Evolutionary conservation across 371 early-diverging fungal genomes (phyloP).

Genomic region (Chytridium lagenaria): DNA sequence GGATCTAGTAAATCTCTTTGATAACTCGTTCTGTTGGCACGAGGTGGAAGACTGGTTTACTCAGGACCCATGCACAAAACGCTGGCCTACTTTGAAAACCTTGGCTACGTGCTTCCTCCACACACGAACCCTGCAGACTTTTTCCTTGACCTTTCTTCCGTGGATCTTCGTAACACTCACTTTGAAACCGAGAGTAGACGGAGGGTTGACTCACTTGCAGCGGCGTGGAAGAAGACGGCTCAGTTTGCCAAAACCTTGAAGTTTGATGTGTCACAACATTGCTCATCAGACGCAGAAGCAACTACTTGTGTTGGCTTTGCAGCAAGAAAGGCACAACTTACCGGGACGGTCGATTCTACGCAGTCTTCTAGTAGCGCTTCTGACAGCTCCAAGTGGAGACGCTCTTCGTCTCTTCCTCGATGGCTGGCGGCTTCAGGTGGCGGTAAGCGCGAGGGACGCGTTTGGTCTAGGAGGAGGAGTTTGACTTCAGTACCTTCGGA

Average conservation of each 20-base stretch:
- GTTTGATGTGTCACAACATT: too few species aligned
- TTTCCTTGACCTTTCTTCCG: slow-evolving; percentile 47
- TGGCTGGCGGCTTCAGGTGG: neutral
- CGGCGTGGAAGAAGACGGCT: slow-evolving; percentile 31
- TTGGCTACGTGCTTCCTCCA: slow-evolving; percentile 40
- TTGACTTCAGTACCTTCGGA: neutral
- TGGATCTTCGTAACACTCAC: slow-evolving; percentile 40
- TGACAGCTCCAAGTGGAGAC: too few species aligned
- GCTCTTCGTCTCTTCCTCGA: too few species aligned
- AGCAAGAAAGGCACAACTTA: neutral
- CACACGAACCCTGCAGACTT: slow-evolving; percentile 57
- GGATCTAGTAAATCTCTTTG: slow-evolving; percentile 89
- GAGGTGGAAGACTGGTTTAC: slow-evolving; percentile 80
- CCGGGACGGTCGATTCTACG: neutral
- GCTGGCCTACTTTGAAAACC: slow-evolving; percentile 40
- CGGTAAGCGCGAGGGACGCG: neutral
- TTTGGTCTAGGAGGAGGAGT: neutral
- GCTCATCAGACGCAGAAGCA: neutral
- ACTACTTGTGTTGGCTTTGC: neutral
- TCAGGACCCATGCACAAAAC: slow-evolving; percentile 65
- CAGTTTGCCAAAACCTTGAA: neutral
- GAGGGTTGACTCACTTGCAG: slow-evolving; percentile 38
- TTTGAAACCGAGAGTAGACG: slow-evolving; percentile 32
- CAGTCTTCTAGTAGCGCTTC: too few species aligned
- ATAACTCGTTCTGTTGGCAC: slow-evolving; percentile 84